phyloP scores from a whole-genome alignment of 768 basidiomycete species.

The Daedalea quercina region DNA sequence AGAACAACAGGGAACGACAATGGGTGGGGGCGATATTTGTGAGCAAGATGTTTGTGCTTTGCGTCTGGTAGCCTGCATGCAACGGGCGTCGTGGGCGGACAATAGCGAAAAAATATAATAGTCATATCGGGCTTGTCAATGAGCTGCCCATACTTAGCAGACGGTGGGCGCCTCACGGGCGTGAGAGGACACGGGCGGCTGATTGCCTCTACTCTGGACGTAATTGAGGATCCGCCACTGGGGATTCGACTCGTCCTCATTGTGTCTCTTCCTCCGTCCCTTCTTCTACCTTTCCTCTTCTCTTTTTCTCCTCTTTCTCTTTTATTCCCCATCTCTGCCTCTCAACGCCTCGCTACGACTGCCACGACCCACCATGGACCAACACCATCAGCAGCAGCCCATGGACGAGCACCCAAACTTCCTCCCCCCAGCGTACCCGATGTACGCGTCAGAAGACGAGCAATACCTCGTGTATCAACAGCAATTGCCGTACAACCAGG shows the following conservation, averaged over 20 bases:
- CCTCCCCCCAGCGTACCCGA: slow-evolving; percentile 23
- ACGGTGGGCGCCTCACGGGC: slow-evolving; percentile 10
- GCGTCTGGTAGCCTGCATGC: not conserved
- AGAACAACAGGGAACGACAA: not conserved
- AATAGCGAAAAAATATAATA: not conserved
- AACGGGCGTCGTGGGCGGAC: not conserved
- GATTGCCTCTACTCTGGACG: slow-evolving; percentile 14
- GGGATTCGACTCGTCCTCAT: slow-evolving; percentile 19
- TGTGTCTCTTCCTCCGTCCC: slow-evolving; percentile 24
- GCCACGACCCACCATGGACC: slow-evolving; percentile 16
- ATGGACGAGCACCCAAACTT: slow-evolving; percentile 27
- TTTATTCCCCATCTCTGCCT: slow-evolving; percentile 20
- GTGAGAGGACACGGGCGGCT: slow-evolving; percentile 9
- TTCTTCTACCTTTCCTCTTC: slow-evolving; percentile 23
- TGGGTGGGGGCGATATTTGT: not conserved
- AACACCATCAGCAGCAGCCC: slow-evolving; percentile 16
- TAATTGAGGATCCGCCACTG: slow-evolving; percentile 22
- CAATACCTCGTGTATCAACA: slow-evolving; percentile 27
- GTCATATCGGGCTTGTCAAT: no score
- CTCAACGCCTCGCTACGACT: slow-evolving; percentile 17
- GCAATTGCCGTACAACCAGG: slow-evolving; percentile 54
- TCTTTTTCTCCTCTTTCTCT: slow-evolving; percentile 29
- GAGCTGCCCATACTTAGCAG: no score
- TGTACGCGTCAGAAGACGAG: slow-evolving; percentile 30
- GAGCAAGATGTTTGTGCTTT: not conserved